phyloP scores from a whole-genome alignment of 208 protist genomes.

The Wallacemonas sp. region DNA sequence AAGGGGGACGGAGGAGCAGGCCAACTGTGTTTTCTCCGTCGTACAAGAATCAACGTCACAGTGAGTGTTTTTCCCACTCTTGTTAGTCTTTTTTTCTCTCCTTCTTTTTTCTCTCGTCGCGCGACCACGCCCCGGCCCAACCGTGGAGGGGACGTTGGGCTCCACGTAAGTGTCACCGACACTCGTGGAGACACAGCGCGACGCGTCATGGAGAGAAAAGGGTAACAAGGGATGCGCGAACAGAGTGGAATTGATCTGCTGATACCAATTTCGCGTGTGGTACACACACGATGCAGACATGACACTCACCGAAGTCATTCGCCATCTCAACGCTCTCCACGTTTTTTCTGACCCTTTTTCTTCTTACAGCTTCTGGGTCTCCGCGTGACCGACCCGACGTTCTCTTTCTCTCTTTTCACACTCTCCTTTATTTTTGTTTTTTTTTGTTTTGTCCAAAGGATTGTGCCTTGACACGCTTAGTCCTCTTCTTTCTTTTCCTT shows the following conservation, averaged over 20 bases:
- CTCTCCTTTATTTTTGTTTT: neutral
- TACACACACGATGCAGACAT: too few relatives aligned
- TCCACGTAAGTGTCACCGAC: too few relatives aligned
- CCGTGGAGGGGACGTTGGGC: too few relatives aligned
- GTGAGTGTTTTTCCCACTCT: neutral
- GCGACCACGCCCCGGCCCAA: neutral
- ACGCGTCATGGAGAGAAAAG: neutral
- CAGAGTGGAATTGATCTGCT: too few relatives aligned
- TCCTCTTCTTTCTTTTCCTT: conserved; percentile 13
- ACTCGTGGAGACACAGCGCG: neutral
- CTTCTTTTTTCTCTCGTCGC: neutral
- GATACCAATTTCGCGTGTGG: too few relatives aligned
- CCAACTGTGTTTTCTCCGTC: conserved; percentile 10
- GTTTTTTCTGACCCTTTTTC: conserved; percentile 1
- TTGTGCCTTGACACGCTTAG: neutral
- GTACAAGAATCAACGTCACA: conserved; percentile 6
- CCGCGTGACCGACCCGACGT: neutral
- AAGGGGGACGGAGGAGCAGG: too few relatives aligned
- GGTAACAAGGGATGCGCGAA: neutral
- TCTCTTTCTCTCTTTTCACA: conserved; percentile 9
- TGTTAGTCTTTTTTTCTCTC: neutral
- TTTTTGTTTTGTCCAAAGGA: conserved; percentile 3
- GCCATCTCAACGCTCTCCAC: neutral
- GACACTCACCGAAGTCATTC: too few relatives aligned
- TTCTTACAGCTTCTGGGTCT: neutral